Base-by-base conservation (phyloP, 2,329 filamentous ascomycete genomes). In the Claviceps quebecensis region DNA sequence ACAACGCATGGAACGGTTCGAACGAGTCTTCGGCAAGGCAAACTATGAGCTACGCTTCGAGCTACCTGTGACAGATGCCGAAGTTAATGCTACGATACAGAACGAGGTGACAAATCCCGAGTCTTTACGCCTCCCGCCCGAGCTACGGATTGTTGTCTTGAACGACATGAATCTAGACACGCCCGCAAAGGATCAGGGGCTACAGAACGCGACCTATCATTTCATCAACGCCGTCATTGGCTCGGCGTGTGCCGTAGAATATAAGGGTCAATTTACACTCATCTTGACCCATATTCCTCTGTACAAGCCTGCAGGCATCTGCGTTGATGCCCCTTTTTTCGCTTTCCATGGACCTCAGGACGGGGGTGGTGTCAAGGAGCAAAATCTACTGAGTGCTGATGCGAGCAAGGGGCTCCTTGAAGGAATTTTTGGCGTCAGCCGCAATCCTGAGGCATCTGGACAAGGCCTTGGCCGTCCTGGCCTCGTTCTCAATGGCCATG, bases 131-230 rank as follows among this genome's bases (percentile, higher is more conserved):
- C 61, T 81, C 0, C 56, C 68, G 0, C 85, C 89, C 1, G 83
- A 87, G 55, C 71, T 98, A 45, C 84, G 91, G 57, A 73, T 98
- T 52, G 72, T 97, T 34, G 79, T 94, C 38, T 75, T 98, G 56
- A 98, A 98, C 67, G 84, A 87, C 51, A 88, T 98, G 78, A 94
- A 95, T 60, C 79, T 98, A 39, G 93, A 98, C 66, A 86, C 82
- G 0, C 93, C 93, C 0, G 87, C 85, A 4, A 72, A 79, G 40
- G 77, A 80, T 17, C 60, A 71, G 3, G 72, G 77, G 2, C 74
- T 95, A 3, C 88, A 95, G 63, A 75, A 82, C 54, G 72, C 83
- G 48, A 93, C 87, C 0, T 94, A 95, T 66, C 63, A 72, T 29
- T 95, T 94, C 61, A 73, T 90, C 62, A 86, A 87, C 65, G 68